Conservation (phyloP, 2,329 filamentous ascomycete species). For the Sporothrix curviconia region DNA sequence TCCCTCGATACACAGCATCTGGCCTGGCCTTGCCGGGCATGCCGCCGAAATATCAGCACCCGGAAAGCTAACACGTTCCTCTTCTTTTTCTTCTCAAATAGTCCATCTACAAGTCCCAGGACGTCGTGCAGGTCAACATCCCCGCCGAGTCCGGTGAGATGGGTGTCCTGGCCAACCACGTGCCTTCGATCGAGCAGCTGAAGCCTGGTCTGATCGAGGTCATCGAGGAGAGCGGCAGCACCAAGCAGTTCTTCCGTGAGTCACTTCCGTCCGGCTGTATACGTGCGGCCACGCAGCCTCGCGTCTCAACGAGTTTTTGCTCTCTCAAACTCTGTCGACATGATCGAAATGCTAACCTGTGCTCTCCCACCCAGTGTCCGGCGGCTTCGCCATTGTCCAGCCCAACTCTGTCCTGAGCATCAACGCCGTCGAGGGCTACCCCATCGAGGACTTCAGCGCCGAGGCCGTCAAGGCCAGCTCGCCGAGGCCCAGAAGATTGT, state of each 20-base stretch:
- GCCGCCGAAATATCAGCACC: background rate
- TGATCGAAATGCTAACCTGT: background rate
- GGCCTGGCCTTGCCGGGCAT: background rate
- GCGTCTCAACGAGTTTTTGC: no score
- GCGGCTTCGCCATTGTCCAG: slow-evolving; percentile 95
- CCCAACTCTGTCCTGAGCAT: slow-evolving; percentile 93
- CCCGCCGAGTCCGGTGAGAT: slow-evolving; percentile 97
- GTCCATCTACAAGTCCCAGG: slow-evolving; percentile 63
- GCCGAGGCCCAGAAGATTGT: slow-evolving; percentile 94
- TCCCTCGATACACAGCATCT: background rate
- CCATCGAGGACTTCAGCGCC: slow-evolving; percentile 90
- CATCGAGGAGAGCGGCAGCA: slow-evolving; percentile 79
- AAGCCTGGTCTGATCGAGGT: slow-evolving; percentile 94
- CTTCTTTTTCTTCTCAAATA: background rate
- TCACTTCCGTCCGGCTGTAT: slow-evolving; percentile 24
- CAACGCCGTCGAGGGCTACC: slow-evolving; percentile 93
- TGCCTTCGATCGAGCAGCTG: slow-evolving; percentile 97
- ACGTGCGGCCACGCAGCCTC: no score
- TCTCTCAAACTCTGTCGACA: background rate
- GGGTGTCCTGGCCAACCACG: slow-evolving; percentile 98
- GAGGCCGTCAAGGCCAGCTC: slow-evolving; percentile 87
- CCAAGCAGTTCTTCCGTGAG: slow-evolving; percentile 98
- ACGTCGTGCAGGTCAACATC: slow-evolving; percentile 93
- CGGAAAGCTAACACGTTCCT: background rate
- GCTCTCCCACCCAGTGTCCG: slow-evolving; percentile 60